Conservation (phyloP, 371 early-diverging fungal genomes). For the Mortierella sp. region DNA sequence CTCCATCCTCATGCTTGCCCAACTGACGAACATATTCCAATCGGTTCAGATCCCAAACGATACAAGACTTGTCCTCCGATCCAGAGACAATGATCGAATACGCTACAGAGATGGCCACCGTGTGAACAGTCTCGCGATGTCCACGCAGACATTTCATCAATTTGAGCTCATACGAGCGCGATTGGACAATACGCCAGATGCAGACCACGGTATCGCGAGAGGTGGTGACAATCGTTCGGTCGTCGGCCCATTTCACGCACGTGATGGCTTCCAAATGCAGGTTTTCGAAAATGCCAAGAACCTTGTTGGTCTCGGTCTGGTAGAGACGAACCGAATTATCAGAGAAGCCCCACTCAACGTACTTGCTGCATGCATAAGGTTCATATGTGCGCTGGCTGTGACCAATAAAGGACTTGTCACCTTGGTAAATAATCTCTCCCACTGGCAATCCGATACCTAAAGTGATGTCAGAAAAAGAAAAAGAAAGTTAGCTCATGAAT, state of each 20-base stretch:
- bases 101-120: conserved; percentile 72
- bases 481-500: background rate
- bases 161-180: conserved; percentile 61
- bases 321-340: conserved; percentile 77
- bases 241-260: conserved; percentile 73
- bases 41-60: conserved; percentile 84
- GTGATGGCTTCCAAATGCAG: conserved; percentile 80
- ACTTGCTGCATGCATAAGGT: conserved; percentile 66
- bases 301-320: conserved; percentile 71
- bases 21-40: conserved; percentile 75
- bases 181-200: conserved; percentile 69
- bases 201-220: conserved; percentile 81
- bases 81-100: conserved; percentile 79
- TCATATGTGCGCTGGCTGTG: conserved; percentile 57
- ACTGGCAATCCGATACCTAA: conserved; percentile 70
- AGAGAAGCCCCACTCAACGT: conserved; percentile 81
- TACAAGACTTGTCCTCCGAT: conserved; percentile 78
- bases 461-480: background rate
- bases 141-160: conserved; percentile 76
- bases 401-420: conserved; percentile 65
- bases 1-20: conserved; percentile 67
- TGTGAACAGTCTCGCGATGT: conserved; percentile 70
- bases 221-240: conserved; percentile 78
- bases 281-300: conserved; percentile 76
- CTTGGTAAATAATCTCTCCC: conserved; percentile 66